Evolutionary conservation across 352 stramenopile species (phyloP).

Genomic region (Phytophthora macrochlamydospora): DNA sequence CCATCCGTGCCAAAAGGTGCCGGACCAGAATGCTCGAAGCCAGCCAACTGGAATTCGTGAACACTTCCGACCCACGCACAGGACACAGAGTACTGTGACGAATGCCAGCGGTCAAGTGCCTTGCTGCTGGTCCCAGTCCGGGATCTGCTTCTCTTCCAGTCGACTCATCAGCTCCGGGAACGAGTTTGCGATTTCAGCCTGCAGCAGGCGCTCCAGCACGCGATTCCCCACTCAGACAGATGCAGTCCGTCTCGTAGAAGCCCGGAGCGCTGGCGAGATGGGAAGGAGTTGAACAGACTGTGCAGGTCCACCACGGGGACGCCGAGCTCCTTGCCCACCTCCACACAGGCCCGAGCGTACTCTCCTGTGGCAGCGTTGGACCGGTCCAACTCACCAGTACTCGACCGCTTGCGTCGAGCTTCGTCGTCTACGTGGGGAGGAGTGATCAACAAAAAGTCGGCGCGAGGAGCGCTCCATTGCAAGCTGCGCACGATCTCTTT

Average conservation of each 20-base stretch:
- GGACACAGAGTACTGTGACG: background rate
- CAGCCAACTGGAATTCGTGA: too few species aligned
- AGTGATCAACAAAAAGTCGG: slow-evolving; percentile 50
- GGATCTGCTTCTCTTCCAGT: slow-evolving; percentile 16
- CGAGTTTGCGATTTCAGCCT: slow-evolving; percentile 28
- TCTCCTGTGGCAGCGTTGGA: slow-evolving; percentile 37
- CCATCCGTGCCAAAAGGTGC: too few species aligned
- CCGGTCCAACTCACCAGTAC: slow-evolving; percentile 33
- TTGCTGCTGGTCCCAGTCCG: slow-evolving; percentile 20
- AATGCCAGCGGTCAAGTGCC: background rate
- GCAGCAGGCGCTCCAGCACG: slow-evolving; percentile 41
- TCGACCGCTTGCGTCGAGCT: slow-evolving; percentile 12
- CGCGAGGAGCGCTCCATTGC: slow-evolving; percentile 18
- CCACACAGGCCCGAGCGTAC: slow-evolving; percentile 49
- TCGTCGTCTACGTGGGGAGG: slow-evolving; percentile 47
- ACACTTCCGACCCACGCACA: background rate
- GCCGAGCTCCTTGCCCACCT: slow-evolving; percentile 23
- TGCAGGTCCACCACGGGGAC: slow-evolving; percentile 48
- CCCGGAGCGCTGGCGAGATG: slow-evolving; percentile 26
- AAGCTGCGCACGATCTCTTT: slow-evolving; percentile 30
- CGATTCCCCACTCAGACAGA: slow-evolving; percentile 48
- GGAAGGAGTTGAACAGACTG: slow-evolving; percentile 46
- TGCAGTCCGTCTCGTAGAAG: slow-evolving; percentile 56
- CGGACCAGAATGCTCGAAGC: too few species aligned
- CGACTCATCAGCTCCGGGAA: slow-evolving; percentile 23